Base-by-base conservation (phyloP, 2,329 filamentous ascomycete species). In the Fusarium fujikuroi region DNA sequence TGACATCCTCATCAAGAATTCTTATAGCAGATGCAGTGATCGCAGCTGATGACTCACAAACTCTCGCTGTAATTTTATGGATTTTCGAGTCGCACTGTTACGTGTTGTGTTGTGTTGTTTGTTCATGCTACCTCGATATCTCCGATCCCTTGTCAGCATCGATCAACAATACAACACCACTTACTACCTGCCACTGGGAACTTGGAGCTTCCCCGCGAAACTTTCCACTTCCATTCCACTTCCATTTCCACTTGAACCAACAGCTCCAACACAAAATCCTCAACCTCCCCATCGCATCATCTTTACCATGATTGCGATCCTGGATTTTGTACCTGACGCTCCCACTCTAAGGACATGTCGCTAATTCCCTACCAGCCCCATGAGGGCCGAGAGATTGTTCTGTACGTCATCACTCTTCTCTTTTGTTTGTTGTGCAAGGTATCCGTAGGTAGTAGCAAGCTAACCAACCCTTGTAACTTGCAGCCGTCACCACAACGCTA, bases 401-500 rank as follows among this genome's bases (percentile, higher is more conserved):
- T 96, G 93, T 95, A 88, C 78, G 92, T 88, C 76, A 76, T 75
- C 78, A 92, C 87, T 75, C 75, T 74, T 46, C 40, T 60, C 19
- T 64, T 64, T 46, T 64, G 42, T 47, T 60, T 58, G 30, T 57
- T 50, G 37, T 64, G 25, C 50, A 42, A 54, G 19, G 9, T 64
- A 44, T 36, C 39, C 25, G 23, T 44, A 25, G 15, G 32, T 25
- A 43, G 14, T 28, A 47, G 40, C 46, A 52, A 53, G 43, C 75
- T 77, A 25, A 52, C 49, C 32, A 25, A 68, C 47, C 37, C 47
- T 52, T 56, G 30, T 78, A 98, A 98, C 47, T 49, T 56, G 16
- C 78, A 98, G 96, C 59, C 96, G 95, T 70, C 95, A 98, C 81
- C 93, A 94, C 79, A 94, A 97, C 84, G 92, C 95, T 28, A 91